phyloP scores from a whole-genome alignment of 2,329 filamentous ascomycete genomes.

The Furcasterigmium sp. region DNA sequence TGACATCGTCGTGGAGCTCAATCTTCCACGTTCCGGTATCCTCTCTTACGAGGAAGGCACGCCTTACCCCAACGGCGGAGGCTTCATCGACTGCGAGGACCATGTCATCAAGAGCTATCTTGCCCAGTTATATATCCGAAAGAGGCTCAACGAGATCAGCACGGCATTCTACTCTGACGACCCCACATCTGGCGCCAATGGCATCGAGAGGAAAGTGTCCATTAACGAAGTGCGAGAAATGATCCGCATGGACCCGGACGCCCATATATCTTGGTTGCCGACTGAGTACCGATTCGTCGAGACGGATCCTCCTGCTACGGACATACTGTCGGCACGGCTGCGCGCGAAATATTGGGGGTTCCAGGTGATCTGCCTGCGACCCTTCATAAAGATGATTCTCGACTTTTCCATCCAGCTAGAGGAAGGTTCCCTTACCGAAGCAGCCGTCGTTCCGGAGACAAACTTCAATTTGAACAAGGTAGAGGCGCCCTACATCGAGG shows the following conservation, averaged over 20 bases:
- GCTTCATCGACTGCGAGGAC: slow-evolving; percentile 36
- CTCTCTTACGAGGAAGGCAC: slow-evolving; percentile 59
- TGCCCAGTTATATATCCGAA: slow-evolving; percentile 60
- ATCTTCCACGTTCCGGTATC: slow-evolving; percentile 54
- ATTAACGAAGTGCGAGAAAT: background rate
- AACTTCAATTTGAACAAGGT: slow-evolving; percentile 29
- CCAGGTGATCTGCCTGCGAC: slow-evolving; percentile 81
- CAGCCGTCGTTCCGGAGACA: slow-evolving; percentile 7
- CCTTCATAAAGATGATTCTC: slow-evolving; percentile 59
- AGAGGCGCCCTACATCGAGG: slow-evolving; percentile 28
- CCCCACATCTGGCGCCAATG: background rate
- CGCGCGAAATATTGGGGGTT: slow-evolving; percentile 95
- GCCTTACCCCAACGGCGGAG: slow-evolving; percentile 55
- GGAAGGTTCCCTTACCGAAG: slow-evolving; percentile 21
- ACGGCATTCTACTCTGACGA: slow-evolving; percentile 39
- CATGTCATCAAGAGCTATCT: slow-evolving; percentile 54
- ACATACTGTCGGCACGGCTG: slow-evolving; percentile 78
- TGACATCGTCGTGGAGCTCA: slow-evolving; percentile 86
- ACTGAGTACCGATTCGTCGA: slow-evolving; percentile 54
- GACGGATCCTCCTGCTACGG: slow-evolving; percentile 61
- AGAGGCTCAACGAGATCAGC: slow-evolving; percentile 60
- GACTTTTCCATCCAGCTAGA: slow-evolving; percentile 35
- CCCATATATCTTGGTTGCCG: slow-evolving; percentile 39
- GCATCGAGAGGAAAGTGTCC: background rate
- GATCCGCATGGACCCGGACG: slow-evolving; percentile 6